These are phyloP conservation scores for Boletus rubescentipes DNA, from an alignment of 768 basidiomycete genomes.

Conservation along the genomic window DNA sequence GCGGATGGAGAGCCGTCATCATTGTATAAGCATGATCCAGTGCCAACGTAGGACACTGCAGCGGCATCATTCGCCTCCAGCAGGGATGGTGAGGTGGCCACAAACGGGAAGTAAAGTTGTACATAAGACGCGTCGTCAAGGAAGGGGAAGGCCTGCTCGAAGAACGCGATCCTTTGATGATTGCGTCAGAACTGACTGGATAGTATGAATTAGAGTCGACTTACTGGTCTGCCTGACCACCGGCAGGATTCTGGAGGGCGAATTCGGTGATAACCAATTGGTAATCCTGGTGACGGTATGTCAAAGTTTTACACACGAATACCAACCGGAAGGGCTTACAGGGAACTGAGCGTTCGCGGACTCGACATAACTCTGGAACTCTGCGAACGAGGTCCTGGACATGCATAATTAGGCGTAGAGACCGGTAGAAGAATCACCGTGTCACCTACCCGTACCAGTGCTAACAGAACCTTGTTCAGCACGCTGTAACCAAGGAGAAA, in stretches of 20 bases:
- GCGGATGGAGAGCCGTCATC: slow-evolving; percentile 27
- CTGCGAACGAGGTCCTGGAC: slow-evolving; percentile 22
- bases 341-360: slow-evolving; percentile 30
- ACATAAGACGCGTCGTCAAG: slow-evolving; percentile 34
- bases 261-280: slow-evolving; percentile 34
- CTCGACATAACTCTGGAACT: slow-evolving; percentile 30
- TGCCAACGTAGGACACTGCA: slow-evolving; percentile 13
- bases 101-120: slow-evolving; percentile 37
- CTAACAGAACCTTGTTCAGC: slow-evolving; percentile 1
- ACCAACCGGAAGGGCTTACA: slow-evolving; percentile 6
- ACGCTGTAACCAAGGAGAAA: background rate
- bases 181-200: background rate
- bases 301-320: slow-evolving; percentile 3
- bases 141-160: slow-evolving; percentile 35
- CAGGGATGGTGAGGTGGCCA: slow-evolving; percentile 33
- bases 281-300: slow-evolving; percentile 9
- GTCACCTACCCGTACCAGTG: slow-evolving; percentile 31
- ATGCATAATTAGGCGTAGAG: background rate
- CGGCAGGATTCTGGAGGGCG: slow-evolving; percentile 33
- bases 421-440: background rate
- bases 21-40: slow-evolving; percentile 34
- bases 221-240: slow-evolving; percentile 31
- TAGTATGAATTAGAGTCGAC: slow-evolving; percentile 1
- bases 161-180: slow-evolving; percentile 30
- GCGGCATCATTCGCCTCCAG: slow-evolving; percentile 11